Base-by-base conservation (phyloP, 495 filamentous ascomycete genomes). In the Trichoderma parareesei region DNA sequence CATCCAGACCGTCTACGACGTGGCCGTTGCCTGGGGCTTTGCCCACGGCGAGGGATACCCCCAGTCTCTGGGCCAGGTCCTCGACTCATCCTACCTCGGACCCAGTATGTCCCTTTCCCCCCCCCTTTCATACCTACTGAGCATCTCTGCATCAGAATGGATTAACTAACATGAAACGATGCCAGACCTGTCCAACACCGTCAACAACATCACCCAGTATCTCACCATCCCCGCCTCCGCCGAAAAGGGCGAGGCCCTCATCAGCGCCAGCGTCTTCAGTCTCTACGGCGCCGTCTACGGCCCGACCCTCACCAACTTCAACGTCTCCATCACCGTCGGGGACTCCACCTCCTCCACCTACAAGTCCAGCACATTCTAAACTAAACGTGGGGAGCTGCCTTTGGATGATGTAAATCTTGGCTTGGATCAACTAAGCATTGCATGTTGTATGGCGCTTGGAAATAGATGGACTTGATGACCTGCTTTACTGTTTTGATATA, bases 1-100 rank as follows among this genome's bases (percentile, higher is more conserved):
- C 44, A 65, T 65, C 63, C 63, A 65, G 14, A 6, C 63, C 33
- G 63, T 65, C 37, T 41, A 41, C 46, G 63, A 65, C 43, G 14
- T 65, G 3, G 48, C 48, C 63, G 40, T 65, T 14, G 63, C 33
- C 43, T 40, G 57, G 38, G 63, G 63, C 18, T 46, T 38, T 27
- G 14, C 38, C 27, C 18, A 46, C 20, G 41, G 27, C 20, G 16
- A 57, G 11, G 63, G 63, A 33, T 57, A 41, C 48, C 37, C 53
- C 8, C 42, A 38, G 16, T 38, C 33, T 18, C 63, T 65, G 20
- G 63, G 63, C 38, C 6, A 14, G 7, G 46, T 65, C 40, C 38
- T 65, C 46, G 63, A 16, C 33, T 65, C 63, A 9, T 65, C 13
- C 53, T 65, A 65, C 40, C 42, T 65, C 5, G 63, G 63, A 40